Percentiles rank a stretch among this genome's conserved stretches.
Evolutionary conservation across 169 alveolate genomes (phyloP).

Genomic region (Theileria parva): DNA sequence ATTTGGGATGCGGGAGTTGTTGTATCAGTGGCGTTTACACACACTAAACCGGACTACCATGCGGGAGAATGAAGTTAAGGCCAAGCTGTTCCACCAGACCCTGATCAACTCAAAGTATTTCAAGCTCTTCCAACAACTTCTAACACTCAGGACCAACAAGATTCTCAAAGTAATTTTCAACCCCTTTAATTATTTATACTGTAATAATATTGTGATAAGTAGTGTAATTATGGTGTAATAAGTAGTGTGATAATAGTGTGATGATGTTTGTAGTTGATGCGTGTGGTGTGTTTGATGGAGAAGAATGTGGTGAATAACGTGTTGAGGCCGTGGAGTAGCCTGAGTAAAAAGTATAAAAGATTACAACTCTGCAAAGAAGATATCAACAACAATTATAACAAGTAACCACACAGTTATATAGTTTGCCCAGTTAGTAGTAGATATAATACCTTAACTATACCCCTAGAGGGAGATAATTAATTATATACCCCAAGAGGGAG

Average conservation of each 20-base stretch:
- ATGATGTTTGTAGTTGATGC: not conserved
- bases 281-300: not conserved
- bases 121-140: not conserved
- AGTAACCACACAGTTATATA: too few relatives aligned
- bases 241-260: too few relatives aligned
- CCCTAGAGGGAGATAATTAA: too few relatives aligned
- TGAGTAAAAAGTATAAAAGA: constrained; percentile 8
- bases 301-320: not conserved
- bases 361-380: constrained; percentile 3
- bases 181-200: too few relatives aligned
- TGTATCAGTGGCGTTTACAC: not conserved
- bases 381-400: not conserved
- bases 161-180: not conserved
- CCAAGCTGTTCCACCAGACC: constrained; percentile 10
- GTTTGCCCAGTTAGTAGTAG: too few relatives aligned
- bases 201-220: too few relatives aligned
- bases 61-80: not conserved
- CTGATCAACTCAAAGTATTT: not conserved
- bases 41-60: not conserved
- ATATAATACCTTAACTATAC: too few relatives aligned
- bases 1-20: not conserved
- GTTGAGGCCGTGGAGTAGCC: not conserved
- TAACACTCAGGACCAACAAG: not conserved
- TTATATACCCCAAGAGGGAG: too few relatives aligned
- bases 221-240: too few relatives aligned